Evolutionary conservation across 495 filamentous ascomycete species (phyloP), one percentile per base, ranked within the genome.

Genomic region (Parathielavia hyrcaniae): DNA sequence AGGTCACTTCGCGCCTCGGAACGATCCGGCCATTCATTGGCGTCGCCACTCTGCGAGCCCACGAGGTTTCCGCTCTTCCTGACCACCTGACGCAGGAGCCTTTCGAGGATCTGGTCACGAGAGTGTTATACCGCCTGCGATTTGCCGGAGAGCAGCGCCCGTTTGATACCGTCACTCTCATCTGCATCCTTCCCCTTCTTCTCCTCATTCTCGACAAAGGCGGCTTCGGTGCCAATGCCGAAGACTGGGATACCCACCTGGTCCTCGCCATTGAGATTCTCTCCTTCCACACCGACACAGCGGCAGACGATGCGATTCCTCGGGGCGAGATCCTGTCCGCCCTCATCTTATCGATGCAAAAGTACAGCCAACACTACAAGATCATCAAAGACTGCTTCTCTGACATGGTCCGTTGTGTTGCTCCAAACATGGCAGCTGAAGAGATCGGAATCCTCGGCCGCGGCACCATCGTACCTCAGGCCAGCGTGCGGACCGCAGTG

Each of bases 311-410:
- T 17, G 81, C 83, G 34, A 77, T 97, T 34, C 91, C 92, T 30
- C 86, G 93, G 3, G 76, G 78, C 53, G 80, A 91, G 46, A 75
- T 95, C 17, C 69, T 97, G 0, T 66, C 77, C 11, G 77, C 81
- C 1, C 73, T 97, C 23, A 84, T 96, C 32, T 75, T 73, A 5
- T 85, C 89, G 3, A 95, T 97, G 89, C 89, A 95, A 63, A 80
- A 77, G 62, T 97, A 92, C 68, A 87, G 82, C 43, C 88, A 95
- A 55, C 95, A 97, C 69, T 96, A 96, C 74, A 95, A 93, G 70
- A 72, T 89, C 38, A 82, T 96, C 69, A 96, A 95, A 69, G 95
- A 97, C 69, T 95, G 89, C 60, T 77, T 98, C 47, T 76, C 83
- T 30, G 90, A 96, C 70, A 80, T 93, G 66, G 86, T 87, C 61